A percentile compares a stretch with the other conserved stretches of the same genome.
These are phyloP conservation scores for Plectosphaerella plurivora DNA, from an alignment of 2,329 filamentous ascomycete genomes.

Conservation along the genomic window DNA sequence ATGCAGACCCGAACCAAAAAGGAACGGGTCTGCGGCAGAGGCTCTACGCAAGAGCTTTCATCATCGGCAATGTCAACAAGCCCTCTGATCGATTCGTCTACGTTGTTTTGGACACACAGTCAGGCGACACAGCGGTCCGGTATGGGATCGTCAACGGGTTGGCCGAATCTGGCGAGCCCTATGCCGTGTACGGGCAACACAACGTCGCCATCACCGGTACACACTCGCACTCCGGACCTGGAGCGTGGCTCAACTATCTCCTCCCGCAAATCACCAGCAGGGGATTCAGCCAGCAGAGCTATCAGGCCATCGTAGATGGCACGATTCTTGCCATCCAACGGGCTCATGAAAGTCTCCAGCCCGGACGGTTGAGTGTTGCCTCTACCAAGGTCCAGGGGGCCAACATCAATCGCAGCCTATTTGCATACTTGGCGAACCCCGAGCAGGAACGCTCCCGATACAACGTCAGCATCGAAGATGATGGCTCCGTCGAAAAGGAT, in stretches of 20 bases:
- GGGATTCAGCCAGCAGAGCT: conserved; percentile 82
- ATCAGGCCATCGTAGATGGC: conserved; percentile 81
- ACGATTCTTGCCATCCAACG: conserved; percentile 73
- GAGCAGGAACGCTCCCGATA: conserved; percentile 67
- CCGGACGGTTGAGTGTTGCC: conserved; percentile 65
- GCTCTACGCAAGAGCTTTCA: conserved; percentile 82
- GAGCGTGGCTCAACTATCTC: conserved; percentile 88
- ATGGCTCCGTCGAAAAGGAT: conserved; percentile 62
- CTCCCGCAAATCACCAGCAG: conserved; percentile 83
- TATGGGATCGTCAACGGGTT: conserved; percentile 77
- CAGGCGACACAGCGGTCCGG: conserved; percentile 81
- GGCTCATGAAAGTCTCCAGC: conserved; percentile 56
- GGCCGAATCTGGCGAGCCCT: conserved; percentile 62
- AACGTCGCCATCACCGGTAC: conserved; percentile 90
- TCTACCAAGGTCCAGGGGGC: conserved; percentile 57
- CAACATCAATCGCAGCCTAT: conserved; percentile 81
- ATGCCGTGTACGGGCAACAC: conserved; percentile 67
- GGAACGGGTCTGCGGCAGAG: conserved; percentile 81
- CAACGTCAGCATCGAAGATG: conserved; percentile 28
- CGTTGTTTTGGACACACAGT: conserved; percentile 78
- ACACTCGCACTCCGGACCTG: conserved; percentile 85
- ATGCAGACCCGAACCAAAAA: conserved; percentile 74
- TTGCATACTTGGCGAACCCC: conserved; percentile 80
- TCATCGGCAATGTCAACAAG: conserved; percentile 65
- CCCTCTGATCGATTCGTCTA: conserved; percentile 75